phyloP scores from a whole-genome alignment of 2,329 filamentous ascomycete species.

The Microcera coccophila region DNA sequence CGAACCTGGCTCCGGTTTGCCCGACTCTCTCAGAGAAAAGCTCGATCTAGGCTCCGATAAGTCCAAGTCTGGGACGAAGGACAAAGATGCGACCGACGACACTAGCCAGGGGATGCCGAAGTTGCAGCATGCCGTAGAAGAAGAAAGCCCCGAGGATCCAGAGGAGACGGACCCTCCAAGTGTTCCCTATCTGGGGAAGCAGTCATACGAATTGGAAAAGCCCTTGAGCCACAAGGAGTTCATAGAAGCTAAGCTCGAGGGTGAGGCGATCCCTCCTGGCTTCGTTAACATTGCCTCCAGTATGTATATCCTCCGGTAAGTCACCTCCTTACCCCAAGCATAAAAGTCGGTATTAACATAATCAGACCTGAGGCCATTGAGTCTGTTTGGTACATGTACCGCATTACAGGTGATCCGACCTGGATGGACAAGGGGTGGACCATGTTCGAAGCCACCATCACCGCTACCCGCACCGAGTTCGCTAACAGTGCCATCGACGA shows the following conservation, averaged over 20 bases:
- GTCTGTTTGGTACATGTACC: slow-evolving; percentile 85
- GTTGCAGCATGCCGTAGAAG: slow-evolving; percentile 1
- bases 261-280: slow-evolving; percentile 47
- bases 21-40: slow-evolving; percentile 32
- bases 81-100: slow-evolving; percentile 8
- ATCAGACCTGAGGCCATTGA: slow-evolving; percentile 78
- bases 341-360: slow-evolving; percentile 1
- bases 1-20: slow-evolving; percentile 29
- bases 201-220: slow-evolving; percentile 18
- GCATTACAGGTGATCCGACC: slow-evolving; percentile 71
- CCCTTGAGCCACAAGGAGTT: slow-evolving; percentile 54
- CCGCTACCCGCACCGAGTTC: slow-evolving; percentile 59
- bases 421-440: slow-evolving; percentile 82
- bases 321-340: slow-evolving; percentile 1
- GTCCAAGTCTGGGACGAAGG: slow-evolving; percentile 9
- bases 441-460: slow-evolving; percentile 73
- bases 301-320: slow-evolving; percentile 61
- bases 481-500: slow-evolving; percentile 69
- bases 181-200: slow-evolving; percentile 1
- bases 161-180: not conserved
- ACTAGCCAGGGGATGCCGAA: slow-evolving; percentile 4
- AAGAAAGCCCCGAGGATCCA: not conserved
- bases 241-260: slow-evolving; percentile 43
- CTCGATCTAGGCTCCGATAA: slow-evolving; percentile 18
- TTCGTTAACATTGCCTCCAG: slow-evolving; percentile 43